Base-by-base conservation (phyloP, 2,329 filamentous ascomycete genomes). In the Alternaria hordeiaustralica region DNA sequence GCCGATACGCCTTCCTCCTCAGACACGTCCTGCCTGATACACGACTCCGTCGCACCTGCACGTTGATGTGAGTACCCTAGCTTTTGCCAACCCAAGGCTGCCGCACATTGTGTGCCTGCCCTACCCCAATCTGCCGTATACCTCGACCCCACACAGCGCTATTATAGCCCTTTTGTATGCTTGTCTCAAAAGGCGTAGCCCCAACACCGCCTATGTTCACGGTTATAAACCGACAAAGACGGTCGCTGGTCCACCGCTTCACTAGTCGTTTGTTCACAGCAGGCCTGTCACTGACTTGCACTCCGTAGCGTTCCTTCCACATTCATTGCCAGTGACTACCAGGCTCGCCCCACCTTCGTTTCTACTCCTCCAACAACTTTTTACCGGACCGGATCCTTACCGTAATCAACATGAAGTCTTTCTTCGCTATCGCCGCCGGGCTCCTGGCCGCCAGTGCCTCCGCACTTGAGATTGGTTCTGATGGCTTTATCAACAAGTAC, bases 21-120 rank as follows among this genome's bases (percentile, higher is more conserved):
- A 67, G 55, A 68, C 66, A 60, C 51, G 67, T 57, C 56, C 55
- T 67, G 62, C 61, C 68, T 69, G 68, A 73, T 63, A 74, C 72
- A 72, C 60, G 47, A 63, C 58, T 67, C 64, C 66, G 70, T 70
- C 67, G 69, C 72, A 70, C 68, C 68, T 73, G 73, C 68, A 71
- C 72, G 70, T 78, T 71, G 69, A 77, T 73, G 77, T 79, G 74
- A 77, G 77, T 78, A 69, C 66, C 30, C 33, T 26, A 23, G 63
- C 68, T 67, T 66, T 60, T 46, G 58, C 58, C 6, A 23, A 43
- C 28, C 15, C 18, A 26, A 53, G 46, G 46, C 56, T 72, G 50
- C 59, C 56, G 54, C 67, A 71, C 65, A 60, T 60, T 61, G 57
- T 61, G 61, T 63, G 47, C 53, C 58, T 66, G 61, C 61, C 64